phyloP scores from a whole-genome alignment of 1,284 basidiomycete genomes.

The Ustilago vetiveriae region DNA sequence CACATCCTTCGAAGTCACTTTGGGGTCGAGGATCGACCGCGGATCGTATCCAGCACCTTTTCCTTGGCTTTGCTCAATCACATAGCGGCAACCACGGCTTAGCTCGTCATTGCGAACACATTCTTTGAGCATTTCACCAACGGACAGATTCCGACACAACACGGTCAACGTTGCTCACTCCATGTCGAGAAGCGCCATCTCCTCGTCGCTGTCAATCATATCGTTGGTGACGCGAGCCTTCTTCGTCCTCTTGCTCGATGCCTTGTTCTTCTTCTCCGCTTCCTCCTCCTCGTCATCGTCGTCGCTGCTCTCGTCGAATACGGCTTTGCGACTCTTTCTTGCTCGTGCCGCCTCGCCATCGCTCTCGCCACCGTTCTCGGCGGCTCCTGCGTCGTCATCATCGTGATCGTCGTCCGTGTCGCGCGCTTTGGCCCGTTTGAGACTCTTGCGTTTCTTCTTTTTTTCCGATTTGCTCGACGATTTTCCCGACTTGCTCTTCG shows the following conservation, averaged over 20 bases:
- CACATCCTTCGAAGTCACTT: no score
- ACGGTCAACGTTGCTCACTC: slow-evolving; percentile 5
- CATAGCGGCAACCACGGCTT: not conserved
- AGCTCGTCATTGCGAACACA: no score
- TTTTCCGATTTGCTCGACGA: slow-evolving; percentile 14
- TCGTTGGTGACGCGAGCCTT: slow-evolving; percentile 48
- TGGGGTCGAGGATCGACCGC: not conserved
- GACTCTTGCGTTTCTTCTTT: slow-evolving; percentile 46
- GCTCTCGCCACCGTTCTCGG: slow-evolving; percentile 12
- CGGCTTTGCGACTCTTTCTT: slow-evolving; percentile 27
- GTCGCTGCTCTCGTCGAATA: slow-evolving; percentile 42
- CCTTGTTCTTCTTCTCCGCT: slow-evolving; percentile 12
- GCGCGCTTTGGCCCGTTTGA: slow-evolving; percentile 37
- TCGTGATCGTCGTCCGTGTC: slow-evolving; percentile 28
- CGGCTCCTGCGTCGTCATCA: slow-evolving; percentile 1
- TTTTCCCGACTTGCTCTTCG: slow-evolving; percentile 14
- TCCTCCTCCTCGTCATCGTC: slow-evolving; percentile 31
- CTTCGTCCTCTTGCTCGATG: slow-evolving; percentile 28
- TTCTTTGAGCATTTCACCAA: not conserved
- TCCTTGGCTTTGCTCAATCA: no score
- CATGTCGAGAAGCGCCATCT: slow-evolving; percentile 52
- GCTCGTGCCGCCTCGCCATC: slow-evolving; percentile 13
- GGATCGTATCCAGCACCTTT: not conserved
- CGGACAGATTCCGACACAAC: no score
- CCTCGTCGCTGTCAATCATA: slow-evolving; percentile 61